Evolutionary conservation across 2,329 filamentous ascomycete genomes (phyloP).

Genomic region (Colletotrichum costaricense): DNA sequence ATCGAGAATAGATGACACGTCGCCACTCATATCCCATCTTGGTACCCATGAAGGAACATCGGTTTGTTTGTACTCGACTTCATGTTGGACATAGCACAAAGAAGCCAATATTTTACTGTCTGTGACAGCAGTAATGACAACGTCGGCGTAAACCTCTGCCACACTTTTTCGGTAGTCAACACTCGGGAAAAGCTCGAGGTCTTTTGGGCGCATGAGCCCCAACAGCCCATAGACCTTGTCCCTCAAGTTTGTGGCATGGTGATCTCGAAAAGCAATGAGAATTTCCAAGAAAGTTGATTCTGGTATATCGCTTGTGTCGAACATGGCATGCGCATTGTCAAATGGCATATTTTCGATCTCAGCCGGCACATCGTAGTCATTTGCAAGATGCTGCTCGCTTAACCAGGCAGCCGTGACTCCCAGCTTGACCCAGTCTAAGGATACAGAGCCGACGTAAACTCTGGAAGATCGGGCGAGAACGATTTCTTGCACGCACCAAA

Average conservation of each 20-base stretch:
- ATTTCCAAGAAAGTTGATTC: conserved; percentile 1
- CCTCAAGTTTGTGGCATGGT: conserved; percentile 4
- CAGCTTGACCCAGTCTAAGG: conserved; percentile 1
- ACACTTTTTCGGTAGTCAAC: conserved; percentile 8
- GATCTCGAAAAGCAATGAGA: conserved; percentile 4
- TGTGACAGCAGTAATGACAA: not conserved
- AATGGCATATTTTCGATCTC: conserved; percentile 1
- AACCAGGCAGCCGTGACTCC: conserved; percentile 7
- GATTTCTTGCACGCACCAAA: conserved; percentile 22
- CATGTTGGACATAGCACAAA: conserved; percentile 1
- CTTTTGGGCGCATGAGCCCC: not conserved
- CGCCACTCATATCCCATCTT: conserved; percentile 2
- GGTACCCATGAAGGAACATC: conserved; percentile 9
- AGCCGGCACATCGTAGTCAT: conserved; percentile 1
- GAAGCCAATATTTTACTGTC: not conserved
- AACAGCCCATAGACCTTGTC: conserved; percentile 24
- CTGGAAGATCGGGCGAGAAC: not conserved
- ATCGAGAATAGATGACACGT: not conserved
- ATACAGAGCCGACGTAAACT: not conserved
- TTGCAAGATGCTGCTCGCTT: conserved; percentile 5
- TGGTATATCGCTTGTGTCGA: conserved; percentile 1
- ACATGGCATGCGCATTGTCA: conserved; percentile 13
- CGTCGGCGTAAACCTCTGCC: not conserved
- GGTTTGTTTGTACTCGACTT: not conserved
- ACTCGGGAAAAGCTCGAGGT: not conserved